Evolutionary conservation across 1,139 yeast species (phyloP).

Genomic region (Suzukiozyma palmioleophila): DNA sequence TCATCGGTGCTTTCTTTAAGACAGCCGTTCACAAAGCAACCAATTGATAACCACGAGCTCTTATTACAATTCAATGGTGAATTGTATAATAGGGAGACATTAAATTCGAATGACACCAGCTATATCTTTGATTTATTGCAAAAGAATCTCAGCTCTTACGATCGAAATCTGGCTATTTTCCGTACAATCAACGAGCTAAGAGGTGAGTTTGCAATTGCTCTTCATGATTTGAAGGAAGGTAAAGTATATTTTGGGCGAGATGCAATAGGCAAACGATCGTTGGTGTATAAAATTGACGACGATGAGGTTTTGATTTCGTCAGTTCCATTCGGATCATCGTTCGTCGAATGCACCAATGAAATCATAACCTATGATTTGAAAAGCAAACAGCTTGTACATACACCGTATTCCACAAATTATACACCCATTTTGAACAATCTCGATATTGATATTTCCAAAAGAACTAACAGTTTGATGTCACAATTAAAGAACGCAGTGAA

Average conservation of each 20-base stretch:
- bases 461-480: background rate
- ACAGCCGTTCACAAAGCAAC: slow-evolving; percentile 74
- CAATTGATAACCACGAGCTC: slow-evolving; percentile 33
- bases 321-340: slow-evolving; percentile 30
- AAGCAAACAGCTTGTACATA: slow-evolving; percentile 7
- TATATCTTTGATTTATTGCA: slow-evolving; percentile 21
- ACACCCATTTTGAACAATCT: background rate
- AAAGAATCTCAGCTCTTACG: slow-evolving; percentile 7
- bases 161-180: slow-evolving; percentile 23
- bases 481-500: slow-evolving; percentile 37
- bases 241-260: slow-evolving; percentile 79
- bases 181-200: slow-evolving; percentile 37
- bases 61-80: slow-evolving; percentile 84
- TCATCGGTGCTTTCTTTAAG: slow-evolving; percentile 79
- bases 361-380: slow-evolving; percentile 40
- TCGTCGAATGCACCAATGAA: slow-evolving; percentile 52
- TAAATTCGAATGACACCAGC: slow-evolving; percentile 31
- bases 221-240: slow-evolving; percentile 34
- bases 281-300: slow-evolving; percentile 39
- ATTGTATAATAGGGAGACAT: slow-evolving; percentile 58
- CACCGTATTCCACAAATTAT: slow-evolving; percentile 1
- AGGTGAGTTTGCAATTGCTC: slow-evolving; percentile 81
- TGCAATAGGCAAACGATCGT: slow-evolving; percentile 72
- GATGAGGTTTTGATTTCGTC: slow-evolving; percentile 46
- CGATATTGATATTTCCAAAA: background rate